phyloP scores from a whole-genome alignment of 345 rosid species.

The Eucalyptus decipiens region DNA sequence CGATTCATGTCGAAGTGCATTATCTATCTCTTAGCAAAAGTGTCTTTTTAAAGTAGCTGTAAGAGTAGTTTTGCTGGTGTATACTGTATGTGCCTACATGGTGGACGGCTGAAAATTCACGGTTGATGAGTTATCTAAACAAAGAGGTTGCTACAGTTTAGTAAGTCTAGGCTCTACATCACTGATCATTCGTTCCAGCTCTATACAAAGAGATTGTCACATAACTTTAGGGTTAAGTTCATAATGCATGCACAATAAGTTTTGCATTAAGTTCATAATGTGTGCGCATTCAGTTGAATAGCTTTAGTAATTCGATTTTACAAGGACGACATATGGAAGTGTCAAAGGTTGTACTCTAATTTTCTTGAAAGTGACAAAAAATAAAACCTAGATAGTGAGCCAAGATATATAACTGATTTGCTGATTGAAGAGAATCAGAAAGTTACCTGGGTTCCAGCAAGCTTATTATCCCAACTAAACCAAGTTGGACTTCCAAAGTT shows the following conservation, averaged over 20 bases:
- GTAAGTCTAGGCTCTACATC: not conserved
- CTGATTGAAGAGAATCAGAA: not conserved
- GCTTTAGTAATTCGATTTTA: not conserved
- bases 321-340: not conserved
- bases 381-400: not conserved
- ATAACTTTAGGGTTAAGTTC: not conserved
- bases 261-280: not conserved
- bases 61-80: not conserved
- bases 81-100: not conserved
- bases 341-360: not conserved
- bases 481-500: conserved; percentile 82
- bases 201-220: not conserved
- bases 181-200: not conserved
- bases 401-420: not conserved
- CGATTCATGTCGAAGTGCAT: not conserved
- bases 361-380: not conserved
- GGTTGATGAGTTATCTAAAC: not conserved
- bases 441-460: conserved; percentile 84
- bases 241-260: not conserved
- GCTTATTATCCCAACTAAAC: conserved; percentile 99
- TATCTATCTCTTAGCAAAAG: not conserved
- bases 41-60: not conserved
- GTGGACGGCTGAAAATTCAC: not conserved
- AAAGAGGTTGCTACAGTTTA: not conserved
- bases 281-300: not conserved